Evolutionary conservation across 768 basidiomycete species (phyloP).

Genomic region (Melanogaster broomeanus): DNA sequence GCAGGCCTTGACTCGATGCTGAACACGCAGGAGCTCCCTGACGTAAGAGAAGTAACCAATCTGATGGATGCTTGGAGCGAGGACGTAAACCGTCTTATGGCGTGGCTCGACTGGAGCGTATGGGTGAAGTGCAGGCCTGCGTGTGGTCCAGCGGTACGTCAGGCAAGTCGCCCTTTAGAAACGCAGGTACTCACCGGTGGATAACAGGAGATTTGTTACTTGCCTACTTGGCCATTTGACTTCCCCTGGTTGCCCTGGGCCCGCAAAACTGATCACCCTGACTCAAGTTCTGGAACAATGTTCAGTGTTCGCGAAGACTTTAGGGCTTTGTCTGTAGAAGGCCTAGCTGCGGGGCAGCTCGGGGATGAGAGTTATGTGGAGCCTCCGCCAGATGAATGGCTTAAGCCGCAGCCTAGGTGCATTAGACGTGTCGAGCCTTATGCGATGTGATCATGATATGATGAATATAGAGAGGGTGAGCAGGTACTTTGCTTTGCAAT

Average conservation of each 20-base stretch:
- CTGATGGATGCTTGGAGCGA: constrained; percentile 35
- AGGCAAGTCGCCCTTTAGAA: neutral
- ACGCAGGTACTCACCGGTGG: neutral
- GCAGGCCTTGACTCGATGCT: constrained; percentile 16
- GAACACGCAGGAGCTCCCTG: neutral
- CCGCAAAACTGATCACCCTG: neutral
- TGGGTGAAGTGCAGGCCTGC: constrained; percentile 51
- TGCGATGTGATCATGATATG: neutral
- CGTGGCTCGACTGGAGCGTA: constrained; percentile 54
- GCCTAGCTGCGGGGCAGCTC: neutral
- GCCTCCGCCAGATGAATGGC: constrained; percentile 14
- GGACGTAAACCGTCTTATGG: constrained; percentile 40
- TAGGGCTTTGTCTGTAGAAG: neutral
- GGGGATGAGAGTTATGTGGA: neutral
- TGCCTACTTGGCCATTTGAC: constrained; percentile 15
- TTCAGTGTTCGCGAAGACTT: neutral
- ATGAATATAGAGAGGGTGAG: too few species aligned
- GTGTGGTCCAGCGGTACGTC: constrained; percentile 46
- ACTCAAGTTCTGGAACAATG: neutral
- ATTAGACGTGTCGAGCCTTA: constrained; percentile 12
- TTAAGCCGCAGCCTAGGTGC: constrained; percentile 23
- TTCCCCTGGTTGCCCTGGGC: neutral
- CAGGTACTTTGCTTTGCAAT: too few species aligned
- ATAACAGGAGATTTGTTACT: constrained; percentile 15
- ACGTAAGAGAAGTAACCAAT: neutral